Conservation (phyloP, 306 rosid species). For the Casuarina equisetifolia region DNA sequence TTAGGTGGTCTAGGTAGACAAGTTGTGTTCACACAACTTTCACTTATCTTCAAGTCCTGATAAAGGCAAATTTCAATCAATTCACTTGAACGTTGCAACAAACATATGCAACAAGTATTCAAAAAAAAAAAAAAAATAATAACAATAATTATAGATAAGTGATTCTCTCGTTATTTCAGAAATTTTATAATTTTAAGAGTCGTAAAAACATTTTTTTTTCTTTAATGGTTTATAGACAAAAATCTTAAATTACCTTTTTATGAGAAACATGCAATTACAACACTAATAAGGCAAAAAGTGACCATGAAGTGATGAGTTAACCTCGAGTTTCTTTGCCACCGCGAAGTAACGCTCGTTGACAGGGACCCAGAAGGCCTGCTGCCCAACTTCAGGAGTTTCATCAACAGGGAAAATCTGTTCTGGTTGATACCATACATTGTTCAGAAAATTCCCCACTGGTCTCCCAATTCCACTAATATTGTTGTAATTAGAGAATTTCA, state of each 20-base stretch:
- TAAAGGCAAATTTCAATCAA: too few species aligned
- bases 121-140: too few species aligned
- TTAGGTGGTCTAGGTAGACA: constrained; percentile 58
- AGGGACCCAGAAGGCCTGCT: constrained; percentile 64
- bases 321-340: constrained; percentile 53
- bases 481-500: constrained; percentile 47
- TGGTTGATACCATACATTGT: constrained; percentile 73
- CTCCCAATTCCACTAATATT: constrained; percentile 30
- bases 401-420: constrained; percentile 63
- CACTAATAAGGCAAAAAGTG: not conserved
- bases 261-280: not conserved
- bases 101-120: not conserved
- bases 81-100: too few species aligned
- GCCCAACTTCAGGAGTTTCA: constrained; percentile 60
- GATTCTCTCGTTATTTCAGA: too few species aligned
- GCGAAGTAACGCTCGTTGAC: constrained; percentile 46
- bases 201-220: too few species aligned
- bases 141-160: too few species aligned
- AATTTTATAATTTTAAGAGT: too few species aligned
- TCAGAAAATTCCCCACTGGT: constrained; percentile 42
- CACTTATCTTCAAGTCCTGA: constrained; percentile 42
- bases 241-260: too few species aligned
- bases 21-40: constrained; percentile 52
- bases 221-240: too few species aligned
- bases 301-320: constrained; percentile 7